Evolutionary conservation across 1,284 basidiomycete genomes (phyloP), one percentile per base, ranked within the genome.

Genomic region (Leccinum proliferum): DNA sequence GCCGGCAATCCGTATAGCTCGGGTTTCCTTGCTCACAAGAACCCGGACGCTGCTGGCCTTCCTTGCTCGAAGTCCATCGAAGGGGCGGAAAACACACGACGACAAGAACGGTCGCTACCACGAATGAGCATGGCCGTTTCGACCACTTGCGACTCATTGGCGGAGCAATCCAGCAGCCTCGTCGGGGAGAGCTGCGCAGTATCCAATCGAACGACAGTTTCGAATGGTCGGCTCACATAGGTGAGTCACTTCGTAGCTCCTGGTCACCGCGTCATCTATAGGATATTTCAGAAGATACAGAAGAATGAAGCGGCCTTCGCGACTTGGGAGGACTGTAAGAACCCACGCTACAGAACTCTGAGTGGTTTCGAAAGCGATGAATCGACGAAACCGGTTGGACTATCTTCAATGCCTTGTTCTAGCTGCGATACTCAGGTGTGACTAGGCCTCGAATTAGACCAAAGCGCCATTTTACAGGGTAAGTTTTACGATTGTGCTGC

Each of bases 281-380:
- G n/a, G 43, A 46, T 46, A 10, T 46, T 18, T 46, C 43, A 46
- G n/a, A 18, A 41, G 39, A 41, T 43, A n/a, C n/a, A 46, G 4
- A 46, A 46, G n/a, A 46, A 46, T 46, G 43, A 4, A 18, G 43
- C n/a, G n/a, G 18, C 43, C 43, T 11, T 46, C n/a, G n/a, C 43
- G 5, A 18, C 43, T 18, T 46, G 5, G 35, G 5, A 46, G n/a
- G 12, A 46, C n/a, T 18, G 4, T 18, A 46, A 46, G 39, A 15
- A 14, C 39, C 14, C n/a, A 46, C n/a, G n/a, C 43, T 46, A 10
- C 43, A 18, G n/a, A 18, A 21, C 18, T 21, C 18, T 21, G 18
- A 21, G 18, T 21, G 18, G 18, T 21, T 21, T 21, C 18, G 18
- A 21, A 21, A 21, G 18, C 18, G 18, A 21, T 79, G 25, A 29